Percentiles rank a stretch among this genome's conserved stretches.
Evolutionary conservation across 2,329 filamentous ascomycete genomes (phyloP).

Genomic region (Ophiostoma pallidulum): DNA sequence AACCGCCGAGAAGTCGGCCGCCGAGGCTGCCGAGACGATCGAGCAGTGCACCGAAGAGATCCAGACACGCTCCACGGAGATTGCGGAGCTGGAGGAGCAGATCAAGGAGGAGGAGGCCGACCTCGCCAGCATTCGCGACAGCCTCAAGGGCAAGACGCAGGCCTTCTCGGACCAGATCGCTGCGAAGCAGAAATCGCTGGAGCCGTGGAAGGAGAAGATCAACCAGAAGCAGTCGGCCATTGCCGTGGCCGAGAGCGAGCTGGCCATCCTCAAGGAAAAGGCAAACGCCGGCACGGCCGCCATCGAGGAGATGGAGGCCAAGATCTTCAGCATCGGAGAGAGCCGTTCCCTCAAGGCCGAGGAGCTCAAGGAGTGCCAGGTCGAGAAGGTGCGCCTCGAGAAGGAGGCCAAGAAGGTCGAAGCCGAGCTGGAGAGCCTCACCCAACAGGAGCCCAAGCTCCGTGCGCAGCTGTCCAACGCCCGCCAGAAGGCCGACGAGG

Average conservation of each 20-base stretch:
- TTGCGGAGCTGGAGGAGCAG: constrained; percentile 63
- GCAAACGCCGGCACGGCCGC: constrained; percentile 79
- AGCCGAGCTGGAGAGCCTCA: constrained; percentile 61
- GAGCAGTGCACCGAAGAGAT: constrained; percentile 73
- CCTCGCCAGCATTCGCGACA: constrained; percentile 72
- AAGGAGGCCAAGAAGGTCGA: constrained; percentile 65
- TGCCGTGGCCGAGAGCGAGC: constrained; percentile 87
- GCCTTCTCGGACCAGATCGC: constrained; percentile 88
- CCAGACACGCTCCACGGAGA: constrained; percentile 64
- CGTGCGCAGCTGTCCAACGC: constrained; percentile 79
- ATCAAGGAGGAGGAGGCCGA: constrained; percentile 74
- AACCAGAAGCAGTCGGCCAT: constrained; percentile 92
- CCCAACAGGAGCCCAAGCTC: constrained; percentile 69
- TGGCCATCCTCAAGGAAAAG: constrained; percentile 83
- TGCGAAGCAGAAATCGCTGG: constrained; percentile 82
- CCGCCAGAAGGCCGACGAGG: constrained; percentile 92
- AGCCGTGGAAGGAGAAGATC: constrained; percentile 95
- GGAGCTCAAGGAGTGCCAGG: constrained; percentile 68
- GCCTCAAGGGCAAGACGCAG: constrained; percentile 91
- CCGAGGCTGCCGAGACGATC: constrained; percentile 68
- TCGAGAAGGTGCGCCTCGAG: constrained; percentile 61
- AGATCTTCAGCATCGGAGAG: constrained; percentile 64
- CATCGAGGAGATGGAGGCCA: constrained; percentile 71
- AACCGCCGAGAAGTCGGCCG: constrained; percentile 62
- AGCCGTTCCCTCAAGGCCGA: constrained; percentile 58